Evolutionary conservation across 768 basidiomycete genomes (phyloP).

Genomic region (Gloeopeniophorella convolvens): DNA sequence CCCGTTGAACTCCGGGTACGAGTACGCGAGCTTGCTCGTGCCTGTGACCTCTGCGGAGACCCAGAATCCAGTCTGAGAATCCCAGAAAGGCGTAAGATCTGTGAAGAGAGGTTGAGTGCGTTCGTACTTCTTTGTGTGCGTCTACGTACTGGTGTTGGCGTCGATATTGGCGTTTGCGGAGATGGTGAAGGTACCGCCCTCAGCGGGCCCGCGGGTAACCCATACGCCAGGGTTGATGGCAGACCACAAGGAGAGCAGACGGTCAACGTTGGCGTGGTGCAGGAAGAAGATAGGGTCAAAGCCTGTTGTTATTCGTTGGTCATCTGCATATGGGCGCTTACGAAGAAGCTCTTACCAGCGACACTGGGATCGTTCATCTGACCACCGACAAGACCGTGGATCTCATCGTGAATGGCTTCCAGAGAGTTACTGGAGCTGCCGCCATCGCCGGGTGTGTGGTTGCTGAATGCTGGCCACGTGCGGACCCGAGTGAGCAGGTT

Average conservation of each 20-base stretch:
- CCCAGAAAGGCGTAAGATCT: constrained; percentile 46
- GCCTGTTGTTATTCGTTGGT: constrained; percentile 33
- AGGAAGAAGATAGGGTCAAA: constrained; percentile 52
- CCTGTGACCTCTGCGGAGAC: constrained; percentile 29
- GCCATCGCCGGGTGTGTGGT: constrained; percentile 34
- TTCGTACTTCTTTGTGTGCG: too few relatives aligned
- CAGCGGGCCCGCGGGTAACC: constrained; percentile 27
- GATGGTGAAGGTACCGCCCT: constrained; percentile 16
- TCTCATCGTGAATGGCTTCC: constrained; percentile 43
- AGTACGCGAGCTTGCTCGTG: constrained; percentile 33
- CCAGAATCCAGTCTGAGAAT: constrained; percentile 35
- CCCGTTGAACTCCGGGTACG: constrained; percentile 46
- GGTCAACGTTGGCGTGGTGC: constrained; percentile 49
- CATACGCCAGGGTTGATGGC: constrained; percentile 39
- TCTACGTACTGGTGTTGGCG: constrained; percentile 11
- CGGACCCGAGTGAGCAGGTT: constrained; percentile 33
- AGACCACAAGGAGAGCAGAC: constrained; percentile 45
- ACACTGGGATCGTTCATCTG: constrained; percentile 22
- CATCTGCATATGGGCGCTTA: too few relatives aligned
- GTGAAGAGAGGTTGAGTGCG: too few relatives aligned
- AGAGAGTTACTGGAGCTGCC: constrained; percentile 39
- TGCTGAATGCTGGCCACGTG: constrained; percentile 43
- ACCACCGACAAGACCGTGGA: constrained; percentile 32
- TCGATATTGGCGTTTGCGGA: neutral
- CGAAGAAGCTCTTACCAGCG: constrained; percentile 41